Percentiles rank a stretch among this genome's conserved stretches.
These are phyloP conservation scores for Fusarium sp. DNA, from an alignment of 2,329 filamentous ascomycete species.

Conservation along the genomic window DNA sequence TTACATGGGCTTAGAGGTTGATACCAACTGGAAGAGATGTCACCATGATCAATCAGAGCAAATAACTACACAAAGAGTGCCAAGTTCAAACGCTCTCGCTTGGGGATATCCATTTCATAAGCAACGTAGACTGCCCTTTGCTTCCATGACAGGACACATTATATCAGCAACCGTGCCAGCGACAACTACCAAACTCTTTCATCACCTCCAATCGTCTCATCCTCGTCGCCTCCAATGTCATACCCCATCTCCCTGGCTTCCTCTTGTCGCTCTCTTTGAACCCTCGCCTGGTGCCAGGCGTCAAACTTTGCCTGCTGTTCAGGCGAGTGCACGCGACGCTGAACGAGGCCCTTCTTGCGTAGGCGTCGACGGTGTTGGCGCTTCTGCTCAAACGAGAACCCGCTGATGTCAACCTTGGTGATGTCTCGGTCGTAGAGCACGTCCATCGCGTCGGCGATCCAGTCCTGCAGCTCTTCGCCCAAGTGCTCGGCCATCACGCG, in stretches of 20 bases:
- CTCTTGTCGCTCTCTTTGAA: conserved; percentile 55
- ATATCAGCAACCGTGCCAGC: conserved; percentile 1
- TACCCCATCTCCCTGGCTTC: conserved; percentile 57
- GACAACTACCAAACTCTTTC: conserved; percentile 41
- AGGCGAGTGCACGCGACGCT: conserved; percentile 50
- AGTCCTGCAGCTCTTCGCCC: conserved; percentile 60
- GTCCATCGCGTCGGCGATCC: conserved; percentile 62
- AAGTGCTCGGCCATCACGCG: conserved; percentile 53
- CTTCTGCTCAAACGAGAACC: conserved; percentile 60
- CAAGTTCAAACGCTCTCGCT: conserved; percentile 29
- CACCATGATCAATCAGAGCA: conserved; percentile 25
- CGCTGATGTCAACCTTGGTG: conserved; percentile 55
- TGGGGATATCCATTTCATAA: conserved; percentile 30
- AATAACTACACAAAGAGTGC: background rate
- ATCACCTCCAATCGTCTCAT: conserved; percentile 46
- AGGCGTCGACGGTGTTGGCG: conserved; percentile 64
- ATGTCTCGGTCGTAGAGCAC: conserved; percentile 59
- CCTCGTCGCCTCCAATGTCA: conserved; percentile 48
- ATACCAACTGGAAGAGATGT: conserved; percentile 38
- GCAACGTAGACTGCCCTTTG: conserved; percentile 13
- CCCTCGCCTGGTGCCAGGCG: conserved; percentile 57
- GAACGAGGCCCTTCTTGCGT: conserved; percentile 57
- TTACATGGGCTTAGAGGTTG: conserved; percentile 34
- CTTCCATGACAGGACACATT: background rate
- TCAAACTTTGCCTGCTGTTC: conserved; percentile 59